phyloP scores from a whole-genome alignment of 345 rosid species.

The Ceriops tagal region DNA sequence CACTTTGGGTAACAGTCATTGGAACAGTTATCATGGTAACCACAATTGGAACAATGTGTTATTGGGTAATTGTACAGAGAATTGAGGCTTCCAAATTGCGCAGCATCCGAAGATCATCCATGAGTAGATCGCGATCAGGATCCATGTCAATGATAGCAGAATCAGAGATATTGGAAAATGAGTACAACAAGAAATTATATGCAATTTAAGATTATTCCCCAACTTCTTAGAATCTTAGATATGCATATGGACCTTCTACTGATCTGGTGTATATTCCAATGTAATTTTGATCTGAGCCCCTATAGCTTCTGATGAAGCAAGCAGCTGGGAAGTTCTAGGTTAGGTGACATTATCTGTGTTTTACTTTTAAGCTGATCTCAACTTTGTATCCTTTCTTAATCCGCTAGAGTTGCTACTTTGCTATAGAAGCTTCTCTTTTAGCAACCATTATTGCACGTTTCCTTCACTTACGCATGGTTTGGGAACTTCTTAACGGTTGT shows the following conservation, averaged over 20 bases:
- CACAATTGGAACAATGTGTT: slow-evolving; percentile 84
- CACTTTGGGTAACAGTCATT: slow-evolving; percentile 46
- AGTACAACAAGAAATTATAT: slow-evolving; percentile 58
- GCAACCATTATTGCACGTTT: too few relatives aligned
- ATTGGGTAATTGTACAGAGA: slow-evolving; percentile 72
- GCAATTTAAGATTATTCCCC: slow-evolving; percentile 47
- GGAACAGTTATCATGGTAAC: slow-evolving; percentile 76
- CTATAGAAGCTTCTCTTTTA: too few relatives aligned
- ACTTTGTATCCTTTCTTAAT: background rate
- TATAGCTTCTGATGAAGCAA: slow-evolving; percentile 2
- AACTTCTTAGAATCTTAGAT: background rate
- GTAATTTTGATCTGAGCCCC: background rate
- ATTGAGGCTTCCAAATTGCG: slow-evolving; percentile 48
- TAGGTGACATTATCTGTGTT: background rate
- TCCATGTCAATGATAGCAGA: slow-evolving; percentile 58
- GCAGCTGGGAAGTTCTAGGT: background rate
- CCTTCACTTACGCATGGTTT: too few relatives aligned
- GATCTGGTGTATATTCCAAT: background rate
- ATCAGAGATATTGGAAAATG: slow-evolving; percentile 51
- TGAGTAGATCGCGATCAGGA: slow-evolving; percentile 47
- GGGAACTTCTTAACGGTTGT: too few relatives aligned
- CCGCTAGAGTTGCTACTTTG: too few relatives aligned
- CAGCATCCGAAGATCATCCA: slow-evolving; percentile 42
- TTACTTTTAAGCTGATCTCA: background rate
- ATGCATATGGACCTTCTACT: background rate